Conservation (phyloP, 108 stramenopile genomes). For the Fragilaria radians region DNA sequence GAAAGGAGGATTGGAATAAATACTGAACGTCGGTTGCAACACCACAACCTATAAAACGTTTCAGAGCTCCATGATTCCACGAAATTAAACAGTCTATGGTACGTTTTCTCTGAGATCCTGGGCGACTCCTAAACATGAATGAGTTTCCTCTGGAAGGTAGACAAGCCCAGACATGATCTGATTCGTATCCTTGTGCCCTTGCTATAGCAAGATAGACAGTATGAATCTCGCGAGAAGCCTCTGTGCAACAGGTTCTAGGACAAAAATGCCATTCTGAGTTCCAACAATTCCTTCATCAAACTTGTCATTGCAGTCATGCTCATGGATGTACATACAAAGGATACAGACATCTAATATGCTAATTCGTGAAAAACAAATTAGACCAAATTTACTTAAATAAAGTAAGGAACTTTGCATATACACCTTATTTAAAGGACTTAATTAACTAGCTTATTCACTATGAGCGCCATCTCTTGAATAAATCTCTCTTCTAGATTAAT, state of each 20-base stretch:
- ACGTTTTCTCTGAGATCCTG: constrained; percentile 76
- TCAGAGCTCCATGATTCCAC: constrained; percentile 77
- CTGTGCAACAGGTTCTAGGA: constrained; percentile 59
- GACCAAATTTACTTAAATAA: no score
- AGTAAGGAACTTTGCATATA: no score
- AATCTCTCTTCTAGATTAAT: no score
- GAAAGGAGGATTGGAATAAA: constrained; percentile 51
- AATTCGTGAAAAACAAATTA: no score
- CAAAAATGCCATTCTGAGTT: constrained; percentile 58
- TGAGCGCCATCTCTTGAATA: no score
- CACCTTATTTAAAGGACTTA: no score
- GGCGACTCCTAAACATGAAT: constrained; percentile 92
- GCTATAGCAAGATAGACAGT: constrained; percentile 70
- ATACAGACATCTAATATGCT: constrained; percentile 84
- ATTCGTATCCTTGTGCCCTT: constrained; percentile 55
- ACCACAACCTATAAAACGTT: constrained; percentile 33
- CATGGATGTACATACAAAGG: constrained; percentile 91
- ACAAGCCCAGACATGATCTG: constrained; percentile 87
- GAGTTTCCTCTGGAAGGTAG: constrained; percentile 85
- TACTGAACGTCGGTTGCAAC: constrained; percentile 42
- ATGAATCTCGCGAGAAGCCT: constrained; percentile 81
- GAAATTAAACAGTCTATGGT: constrained; percentile 53
- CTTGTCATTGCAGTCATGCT: constrained; percentile 56
- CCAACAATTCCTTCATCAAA: constrained; percentile 14
- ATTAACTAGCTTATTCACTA: no score